These are phyloP conservation scores for Osmozyma mogii DNA, from an alignment of 805 yeast species.

Conservation along the genomic window DNA sequence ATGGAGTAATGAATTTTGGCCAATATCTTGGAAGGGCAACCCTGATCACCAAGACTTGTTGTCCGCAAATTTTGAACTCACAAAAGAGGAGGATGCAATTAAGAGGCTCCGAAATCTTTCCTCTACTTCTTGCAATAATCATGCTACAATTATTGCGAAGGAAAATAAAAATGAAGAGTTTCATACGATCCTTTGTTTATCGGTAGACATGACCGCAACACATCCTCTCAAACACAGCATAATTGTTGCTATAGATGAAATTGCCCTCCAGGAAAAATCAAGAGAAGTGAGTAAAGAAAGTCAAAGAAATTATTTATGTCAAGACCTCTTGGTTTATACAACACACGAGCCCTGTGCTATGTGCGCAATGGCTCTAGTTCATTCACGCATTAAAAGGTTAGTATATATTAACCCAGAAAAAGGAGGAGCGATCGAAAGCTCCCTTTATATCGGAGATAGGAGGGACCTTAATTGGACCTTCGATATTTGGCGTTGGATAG, in stretches of 20 bases:
- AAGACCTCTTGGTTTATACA: conserved; percentile 69
- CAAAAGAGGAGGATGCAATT: conserved; percentile 26
- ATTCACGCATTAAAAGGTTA: conserved; percentile 71
- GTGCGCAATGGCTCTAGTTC: conserved; percentile 95
- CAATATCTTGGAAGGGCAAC: conserved; percentile 89
- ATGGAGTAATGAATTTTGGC: conserved; percentile 78
- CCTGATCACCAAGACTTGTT: conserved; percentile 67
- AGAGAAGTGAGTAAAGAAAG: conserved; percentile 15
- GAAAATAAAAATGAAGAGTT: conserved; percentile 29
- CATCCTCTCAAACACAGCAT: conserved; percentile 67
- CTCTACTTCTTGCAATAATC: conserved; percentile 1
- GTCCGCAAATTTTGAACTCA: conserved; percentile 43
- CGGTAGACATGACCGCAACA: conserved; percentile 29
- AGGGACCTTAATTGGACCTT: conserved; percentile 79
- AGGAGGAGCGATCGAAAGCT: conserved; percentile 47
- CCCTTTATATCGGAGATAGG: conserved; percentile 69
- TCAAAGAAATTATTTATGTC: conserved; percentile 52
- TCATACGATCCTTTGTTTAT: conserved; percentile 25
- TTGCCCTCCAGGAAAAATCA: conserved; percentile 50
- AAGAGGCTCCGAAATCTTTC: conserved; percentile 7
- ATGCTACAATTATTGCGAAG: conserved; percentile 51
- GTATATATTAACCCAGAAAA: conserved; percentile 46
- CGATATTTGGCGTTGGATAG: conserved; percentile 72
- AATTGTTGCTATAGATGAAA: conserved; percentile 58
- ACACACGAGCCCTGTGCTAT: conserved; percentile 95